Evolutionary conservation across 2,329 filamentous ascomycete genomes (phyloP).

Genomic region (Chalaropsis ovoidea): DNA sequence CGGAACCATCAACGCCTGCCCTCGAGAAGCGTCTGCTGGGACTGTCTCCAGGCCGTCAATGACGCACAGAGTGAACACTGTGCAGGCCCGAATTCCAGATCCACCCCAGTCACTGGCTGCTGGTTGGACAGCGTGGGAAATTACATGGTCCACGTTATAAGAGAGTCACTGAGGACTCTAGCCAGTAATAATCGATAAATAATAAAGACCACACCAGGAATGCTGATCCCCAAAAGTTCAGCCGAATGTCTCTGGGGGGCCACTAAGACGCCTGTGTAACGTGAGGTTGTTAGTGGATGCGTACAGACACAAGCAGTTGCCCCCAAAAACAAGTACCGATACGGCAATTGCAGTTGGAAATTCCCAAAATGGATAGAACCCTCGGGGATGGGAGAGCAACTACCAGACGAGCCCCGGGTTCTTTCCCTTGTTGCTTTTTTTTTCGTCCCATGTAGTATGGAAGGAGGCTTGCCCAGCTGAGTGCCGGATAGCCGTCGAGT

Average conservation of each 20-base stretch:
- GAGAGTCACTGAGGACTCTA: not conserved
- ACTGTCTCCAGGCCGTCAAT: not conserved
- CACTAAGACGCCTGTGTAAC: not conserved
- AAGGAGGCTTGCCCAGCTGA: too few relatives aligned
- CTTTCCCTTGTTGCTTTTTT: too few relatives aligned
- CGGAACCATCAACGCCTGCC: not conserved
- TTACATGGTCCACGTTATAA: not conserved
- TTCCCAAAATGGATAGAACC: not conserved
- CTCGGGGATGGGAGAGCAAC: not conserved
- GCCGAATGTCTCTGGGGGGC: not conserved
- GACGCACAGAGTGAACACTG: not conserved
- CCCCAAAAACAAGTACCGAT: not conserved
- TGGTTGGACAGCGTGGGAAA: not conserved
- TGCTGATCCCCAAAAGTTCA: not conserved
- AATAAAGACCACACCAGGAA: not conserved
- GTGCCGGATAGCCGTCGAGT: too few relatives aligned
- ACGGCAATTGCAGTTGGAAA: not conserved
- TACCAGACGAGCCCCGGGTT: too few relatives aligned
- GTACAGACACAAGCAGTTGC: not conserved
- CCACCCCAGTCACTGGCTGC: not conserved
- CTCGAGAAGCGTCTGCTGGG: not conserved
- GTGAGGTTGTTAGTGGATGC: slow-evolving; percentile 5
- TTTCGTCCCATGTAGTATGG: too few relatives aligned
- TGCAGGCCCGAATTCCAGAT: not conserved
- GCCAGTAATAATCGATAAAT: not conserved